Evolutionary conservation across 148 eudicot species (phyloP).

Genomic region (Chenopodium suecicum): DNA sequence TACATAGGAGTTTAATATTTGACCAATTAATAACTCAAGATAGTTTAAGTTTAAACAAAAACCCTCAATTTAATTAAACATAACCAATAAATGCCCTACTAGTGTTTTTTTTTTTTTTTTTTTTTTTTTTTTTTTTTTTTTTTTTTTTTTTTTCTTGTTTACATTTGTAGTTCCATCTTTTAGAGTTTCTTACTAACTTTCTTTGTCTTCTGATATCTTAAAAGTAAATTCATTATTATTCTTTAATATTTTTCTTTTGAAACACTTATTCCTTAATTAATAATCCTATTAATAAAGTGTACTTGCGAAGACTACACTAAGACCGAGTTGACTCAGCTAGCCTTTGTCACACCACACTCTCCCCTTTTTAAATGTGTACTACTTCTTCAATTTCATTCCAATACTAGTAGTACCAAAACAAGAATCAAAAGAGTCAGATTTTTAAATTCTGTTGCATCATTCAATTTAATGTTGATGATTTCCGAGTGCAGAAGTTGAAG

Average conservation of each 20-base stretch:
- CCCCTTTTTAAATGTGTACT: not conserved
- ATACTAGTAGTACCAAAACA: not conserved
- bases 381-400: not conserved
- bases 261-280: not conserved
- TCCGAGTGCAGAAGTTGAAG: not conserved
- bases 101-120: too few relatives aligned
- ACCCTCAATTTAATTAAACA: too few relatives aligned
- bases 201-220: not conserved
- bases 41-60: too few relatives aligned
- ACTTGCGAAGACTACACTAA: not conserved
- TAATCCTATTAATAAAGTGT: not conserved
- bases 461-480: not conserved
- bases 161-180: too few relatives aligned
- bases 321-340: not conserved
- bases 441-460: not conserved
- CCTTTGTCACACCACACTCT: not conserved
- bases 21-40: too few relatives aligned
- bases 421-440: not conserved
- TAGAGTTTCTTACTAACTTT: too few relatives aligned
- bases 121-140: too few relatives aligned
- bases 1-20: too few relatives aligned
- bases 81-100: too few relatives aligned
- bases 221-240: not conserved
- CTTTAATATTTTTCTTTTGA: too few relatives aligned
- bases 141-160: too few relatives aligned